Evolutionary conservation across 2,329 filamentous ascomycete species (phyloP), one percentile per base, ranked within the genome.

Genomic region (Exophiala xenobiotica): DNA sequence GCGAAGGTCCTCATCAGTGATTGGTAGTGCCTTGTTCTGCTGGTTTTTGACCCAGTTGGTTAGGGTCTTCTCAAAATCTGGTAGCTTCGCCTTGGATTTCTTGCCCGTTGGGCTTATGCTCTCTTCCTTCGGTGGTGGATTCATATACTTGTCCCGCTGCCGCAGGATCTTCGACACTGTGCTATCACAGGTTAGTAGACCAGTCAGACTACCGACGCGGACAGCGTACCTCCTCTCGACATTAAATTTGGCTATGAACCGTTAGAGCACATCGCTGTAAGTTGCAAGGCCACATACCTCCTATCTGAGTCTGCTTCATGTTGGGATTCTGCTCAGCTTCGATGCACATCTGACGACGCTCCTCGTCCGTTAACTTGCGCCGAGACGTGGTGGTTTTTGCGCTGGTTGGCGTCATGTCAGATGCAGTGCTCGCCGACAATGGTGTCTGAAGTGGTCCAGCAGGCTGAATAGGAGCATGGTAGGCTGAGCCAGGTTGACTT

Each of bases 131-230:
- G 53, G 49, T 43, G 56, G 58, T 47, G 83, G 83, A 64, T 86
- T 87, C 12, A 97, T 79, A 70, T 95, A 97, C 68, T 95, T 93
- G 58, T 99, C 93, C 73, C 92, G 95, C 65, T 96, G 86, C 47
- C 92, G 85, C 59, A 99, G 72, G 49, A 97, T 93, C 68, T 99
- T 99, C 48, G 93, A 99, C n/a, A 99, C 93, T 42, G 93, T 99
- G 74, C 93, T 99, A 69, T 50, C 64, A 44, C 41, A 18, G 16
- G 38, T 58, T 27, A 58, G 55, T 20, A 20, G 5, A 16, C 53
- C n/a, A 20, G 46, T 41, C 33, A 18, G 41, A 26, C 20, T 42
- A 39, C 18, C 14, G 22, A 22, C 40, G 43, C 35, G 49, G 44
- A 46, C 31, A 51, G 58, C 57, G 57, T 84, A 97, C 93, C 93